Evolutionary conservation across 768 basidiomycete species (phyloP).

Genomic region (Gloeostereum incarnatum): DNA sequence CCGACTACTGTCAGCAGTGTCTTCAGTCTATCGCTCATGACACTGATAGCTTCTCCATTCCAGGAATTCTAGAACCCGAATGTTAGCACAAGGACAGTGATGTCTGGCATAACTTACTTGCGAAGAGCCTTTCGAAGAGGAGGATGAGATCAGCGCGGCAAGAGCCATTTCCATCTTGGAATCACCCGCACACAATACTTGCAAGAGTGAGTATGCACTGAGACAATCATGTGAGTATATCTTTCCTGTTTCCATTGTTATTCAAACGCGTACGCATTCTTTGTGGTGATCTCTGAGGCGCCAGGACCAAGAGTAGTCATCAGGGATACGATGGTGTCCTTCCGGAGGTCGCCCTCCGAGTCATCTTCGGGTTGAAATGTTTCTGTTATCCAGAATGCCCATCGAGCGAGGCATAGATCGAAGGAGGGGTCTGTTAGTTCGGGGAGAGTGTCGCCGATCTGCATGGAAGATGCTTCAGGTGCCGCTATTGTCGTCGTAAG

Average conservation of each 20-base stretch:
- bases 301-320: constrained; percentile 38
- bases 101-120: constrained; percentile 10
- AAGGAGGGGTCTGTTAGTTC: constrained; percentile 31
- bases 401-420: constrained; percentile 54
- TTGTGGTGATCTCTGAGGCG: constrained; percentile 9
- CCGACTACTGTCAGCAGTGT: constrained; percentile 5
- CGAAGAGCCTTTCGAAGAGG: constrained; percentile 14
- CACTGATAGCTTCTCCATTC: constrained; percentile 35
- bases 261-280: constrained; percentile 25
- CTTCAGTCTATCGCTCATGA: constrained; percentile 48
- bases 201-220: constrained; percentile 23
- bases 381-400: constrained; percentile 56
- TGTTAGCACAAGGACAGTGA: constrained; percentile 8
- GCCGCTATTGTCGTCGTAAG: too few species aligned
- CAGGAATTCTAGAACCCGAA: constrained; percentile 29
- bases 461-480: too few species aligned
- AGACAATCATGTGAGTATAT: not conserved
- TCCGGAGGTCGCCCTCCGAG: constrained; percentile 31
- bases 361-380: constrained; percentile 22
- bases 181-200: constrained; percentile 27
- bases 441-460: constrained; percentile 11
- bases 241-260: not conserved
- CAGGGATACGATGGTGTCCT: constrained; percentile 33
- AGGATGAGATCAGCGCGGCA: constrained; percentile 7
- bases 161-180: constrained; percentile 21